These are phyloP conservation scores for Corymbia maculata DNA, from an alignment of 345 rosid genomes.

Conservation along the genomic window DNA sequence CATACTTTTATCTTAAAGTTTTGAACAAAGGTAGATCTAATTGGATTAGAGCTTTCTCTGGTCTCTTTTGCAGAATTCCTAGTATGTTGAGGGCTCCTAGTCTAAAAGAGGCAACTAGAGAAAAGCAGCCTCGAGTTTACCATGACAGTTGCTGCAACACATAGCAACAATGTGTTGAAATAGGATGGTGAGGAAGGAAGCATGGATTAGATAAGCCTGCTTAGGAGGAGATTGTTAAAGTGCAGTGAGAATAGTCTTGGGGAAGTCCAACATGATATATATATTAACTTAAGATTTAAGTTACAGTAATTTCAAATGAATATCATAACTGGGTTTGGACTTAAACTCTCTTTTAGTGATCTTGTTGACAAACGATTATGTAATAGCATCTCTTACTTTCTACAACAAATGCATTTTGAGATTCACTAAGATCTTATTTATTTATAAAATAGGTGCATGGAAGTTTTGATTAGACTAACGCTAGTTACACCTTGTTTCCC, in stretches of 20 bases:
- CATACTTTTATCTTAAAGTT: no score
- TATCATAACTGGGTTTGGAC: fast-evolving
- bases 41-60: background rate
- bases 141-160: background rate
- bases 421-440: background rate
- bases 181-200: background rate
- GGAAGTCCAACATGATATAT: background rate
- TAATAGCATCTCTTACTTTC: background rate
- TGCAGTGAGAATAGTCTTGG: background rate
- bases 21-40: background rate
- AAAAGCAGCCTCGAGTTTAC: background rate
- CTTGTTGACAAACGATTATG: fast-evolving
- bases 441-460: background rate
- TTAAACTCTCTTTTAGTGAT: background rate
- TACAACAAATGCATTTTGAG: fast-evolving
- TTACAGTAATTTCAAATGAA: background rate
- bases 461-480: background rate
- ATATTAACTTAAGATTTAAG: background rate
- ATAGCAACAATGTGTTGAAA: background rate
- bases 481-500: background rate
- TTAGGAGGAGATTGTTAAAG: background rate
- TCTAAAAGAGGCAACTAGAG: background rate
- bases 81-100: no score
- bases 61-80: background rate
- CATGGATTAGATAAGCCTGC: background rate